These are phyloP conservation scores for Porogramme epimiltina DNA, from an alignment of 1,284 basidiomycete species.

Conservation along the genomic window DNA sequence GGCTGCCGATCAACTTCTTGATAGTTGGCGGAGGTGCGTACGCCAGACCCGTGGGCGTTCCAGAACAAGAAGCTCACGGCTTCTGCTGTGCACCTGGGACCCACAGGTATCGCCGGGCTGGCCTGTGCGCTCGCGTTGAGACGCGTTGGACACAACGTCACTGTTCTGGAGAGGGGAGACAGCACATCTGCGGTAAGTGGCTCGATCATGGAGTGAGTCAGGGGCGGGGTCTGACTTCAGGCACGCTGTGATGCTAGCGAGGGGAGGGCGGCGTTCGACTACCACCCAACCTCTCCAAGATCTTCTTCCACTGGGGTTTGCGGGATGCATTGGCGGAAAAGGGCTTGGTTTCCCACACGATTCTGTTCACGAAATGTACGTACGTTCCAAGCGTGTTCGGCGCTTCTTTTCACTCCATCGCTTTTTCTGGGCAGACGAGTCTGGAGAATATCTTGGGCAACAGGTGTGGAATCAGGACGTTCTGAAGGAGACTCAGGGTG, in stretches of 20 bases:
- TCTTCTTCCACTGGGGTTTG: constrained; percentile 59
- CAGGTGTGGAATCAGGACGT: constrained; percentile 58
- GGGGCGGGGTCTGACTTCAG: background rate
- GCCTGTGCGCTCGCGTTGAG: constrained; percentile 55
- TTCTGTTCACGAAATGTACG: constrained; percentile 43
- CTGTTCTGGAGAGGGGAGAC: constrained; percentile 50
- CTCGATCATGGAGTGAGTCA: background rate
- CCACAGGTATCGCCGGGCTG: constrained; percentile 44
- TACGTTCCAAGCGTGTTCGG: background rate
- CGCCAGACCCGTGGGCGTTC: background rate
- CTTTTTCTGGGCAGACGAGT: constrained; percentile 24
- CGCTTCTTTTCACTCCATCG: background rate
- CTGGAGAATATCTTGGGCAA: constrained; percentile 49
- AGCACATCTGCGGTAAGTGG: constrained; percentile 38
- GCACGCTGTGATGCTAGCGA: constrained; percentile 1
- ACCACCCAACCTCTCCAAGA: constrained; percentile 58
- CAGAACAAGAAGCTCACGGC: background rate
- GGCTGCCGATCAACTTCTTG: constrained; percentile 43
- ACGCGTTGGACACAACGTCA: constrained; percentile 55
- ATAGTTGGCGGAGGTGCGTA: constrained; percentile 48
- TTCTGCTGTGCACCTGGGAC: no score
- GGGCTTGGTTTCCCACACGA: constrained; percentile 39
- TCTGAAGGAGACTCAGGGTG: constrained; percentile 53
- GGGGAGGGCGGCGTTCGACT: constrained; percentile 47
- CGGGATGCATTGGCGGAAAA: constrained; percentile 38